Evolutionary conservation across 1,139 yeast species (phyloP), one percentile per base, ranked within the genome.

Genomic region (Geotrichum citri-aurantii): DNA sequence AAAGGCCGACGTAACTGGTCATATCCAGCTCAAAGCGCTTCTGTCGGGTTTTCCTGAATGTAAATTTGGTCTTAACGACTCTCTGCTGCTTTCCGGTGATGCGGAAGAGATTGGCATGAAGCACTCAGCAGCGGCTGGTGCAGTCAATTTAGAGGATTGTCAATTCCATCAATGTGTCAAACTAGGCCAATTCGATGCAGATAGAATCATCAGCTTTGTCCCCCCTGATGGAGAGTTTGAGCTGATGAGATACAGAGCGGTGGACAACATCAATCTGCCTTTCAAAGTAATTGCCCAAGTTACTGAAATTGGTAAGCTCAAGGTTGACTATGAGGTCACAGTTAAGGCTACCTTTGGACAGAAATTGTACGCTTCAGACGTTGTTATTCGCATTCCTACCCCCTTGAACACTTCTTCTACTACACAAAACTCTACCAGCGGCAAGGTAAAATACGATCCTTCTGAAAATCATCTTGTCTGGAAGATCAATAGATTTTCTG

Each of bases 171-270:
- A 89, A 66, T 87, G 96, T 71, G 96, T 89, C 42, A 80, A 86
- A 59, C 75, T 88, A 55, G 81, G 84, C 50, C 80, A 81, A 67
- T 88, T 87, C 70, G 91, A 87, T 65, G 70, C 79, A 7, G 86
- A 85, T 49, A 77, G 88, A 55, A 78, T 83, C 55, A 86, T 90
- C 61, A 82, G 83, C 55, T 90, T 90, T 66, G 79, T 86, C 12
- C 96, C 96, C 5, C 96, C 98, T 0, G 98, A 92, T 73, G 98
- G 98, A 0, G 86, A 85, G 59, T 90, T 90, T 71, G 96, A 91
- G 70, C 79, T 93, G 60, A 86, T 93, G 95, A 77, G 84, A 52
- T 92, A 92, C 78, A 80, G 80, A 59, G 79, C 81, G 57, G 70
- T 68, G 8, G 81, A 83, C 65, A 83, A 84, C 65, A 75, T 85